Evolutionary conservation across 2,329 filamentous ascomycete genomes (phyloP).

Genomic region (Phoma sp.): DNA sequence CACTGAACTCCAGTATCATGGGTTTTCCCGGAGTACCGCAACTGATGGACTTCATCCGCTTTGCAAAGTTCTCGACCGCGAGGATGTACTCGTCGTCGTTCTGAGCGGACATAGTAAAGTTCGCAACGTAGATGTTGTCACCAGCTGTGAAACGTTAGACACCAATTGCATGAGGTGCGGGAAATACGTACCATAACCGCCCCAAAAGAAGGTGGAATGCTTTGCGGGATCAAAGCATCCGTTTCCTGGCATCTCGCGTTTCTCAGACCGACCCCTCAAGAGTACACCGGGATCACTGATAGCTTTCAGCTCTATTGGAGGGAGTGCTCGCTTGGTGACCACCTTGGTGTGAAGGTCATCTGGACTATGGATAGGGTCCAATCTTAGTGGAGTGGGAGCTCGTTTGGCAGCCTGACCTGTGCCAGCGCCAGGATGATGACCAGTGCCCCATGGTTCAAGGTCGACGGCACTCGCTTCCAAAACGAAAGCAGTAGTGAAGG

Average conservation of each 20-base stretch:
- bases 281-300: conserved; percentile 26
- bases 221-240: conserved; percentile 26
- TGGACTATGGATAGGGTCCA: background rate
- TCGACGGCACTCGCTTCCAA: conserved; percentile 21
- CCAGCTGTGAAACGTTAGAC: conserved; percentile 18
- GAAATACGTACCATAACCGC: conserved; percentile 26
- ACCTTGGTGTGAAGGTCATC: background rate
- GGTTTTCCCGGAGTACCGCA: conserved; percentile 24
- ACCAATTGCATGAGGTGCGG: background rate
- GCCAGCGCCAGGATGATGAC: background rate
- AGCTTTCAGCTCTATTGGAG: conserved; percentile 20
- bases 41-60: conserved; percentile 29
- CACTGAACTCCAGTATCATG: conserved; percentile 26
- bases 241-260: conserved; percentile 27
- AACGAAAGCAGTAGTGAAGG: conserved; percentile 20
- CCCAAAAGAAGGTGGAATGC: conserved; percentile 27
- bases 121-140: conserved; percentile 31
- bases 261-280: conserved; percentile 21
- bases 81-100: conserved; percentile 32
- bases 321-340: background rate
- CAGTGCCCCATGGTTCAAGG: conserved; percentile 17
- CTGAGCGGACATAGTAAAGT: conserved; percentile 30
- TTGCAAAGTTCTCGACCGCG: conserved; percentile 32
- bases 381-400: background rate
- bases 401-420: background rate